Evolutionary conservation across 768 basidiomycete species (phyloP).

Genomic region (Russula emetica): DNA sequence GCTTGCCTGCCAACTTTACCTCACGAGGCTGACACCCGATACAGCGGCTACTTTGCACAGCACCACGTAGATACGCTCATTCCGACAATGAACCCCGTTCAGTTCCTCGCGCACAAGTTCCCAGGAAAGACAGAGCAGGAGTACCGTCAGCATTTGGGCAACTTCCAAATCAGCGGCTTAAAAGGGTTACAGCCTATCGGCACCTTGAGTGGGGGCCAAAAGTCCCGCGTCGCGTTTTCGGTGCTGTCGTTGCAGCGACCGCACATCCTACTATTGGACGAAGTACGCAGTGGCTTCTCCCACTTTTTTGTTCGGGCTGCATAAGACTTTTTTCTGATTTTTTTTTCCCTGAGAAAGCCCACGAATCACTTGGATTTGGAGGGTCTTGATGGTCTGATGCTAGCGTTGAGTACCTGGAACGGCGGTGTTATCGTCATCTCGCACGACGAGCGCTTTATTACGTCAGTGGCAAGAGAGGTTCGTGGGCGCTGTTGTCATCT

Average conservation of each 20-base stretch:
- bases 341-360: constrained; percentile 47
- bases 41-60: constrained; percentile 87
- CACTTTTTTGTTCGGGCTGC: neutral
- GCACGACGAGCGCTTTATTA: constrained; percentile 95
- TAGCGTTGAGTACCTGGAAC: constrained; percentile 73
- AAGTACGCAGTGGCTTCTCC: constrained; percentile 48
- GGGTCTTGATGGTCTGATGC: constrained; percentile 95
- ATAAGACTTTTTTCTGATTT: constrained; percentile 2
- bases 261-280: constrained; percentile 90
- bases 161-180: constrained; percentile 96
- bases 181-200: constrained; percentile 89
- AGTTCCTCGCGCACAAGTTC: constrained; percentile 87
- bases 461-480: constrained; percentile 81
- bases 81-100: constrained; percentile 84
- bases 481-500: constrained; percentile 24
- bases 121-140: constrained; percentile 96
- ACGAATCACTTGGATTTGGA: constrained; percentile 97
- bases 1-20: neutral
- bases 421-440: constrained; percentile 91
- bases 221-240: constrained; percentile 92
- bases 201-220: constrained; percentile 93
- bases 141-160: constrained; percentile 90
- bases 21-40: neutral
- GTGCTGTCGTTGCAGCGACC: constrained; percentile 81
- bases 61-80: constrained; percentile 92